These are phyloP conservation scores for Botrytis medusae DNA, from an alignment of 2,329 filamentous ascomycete genomes.

Conservation along the genomic window DNA sequence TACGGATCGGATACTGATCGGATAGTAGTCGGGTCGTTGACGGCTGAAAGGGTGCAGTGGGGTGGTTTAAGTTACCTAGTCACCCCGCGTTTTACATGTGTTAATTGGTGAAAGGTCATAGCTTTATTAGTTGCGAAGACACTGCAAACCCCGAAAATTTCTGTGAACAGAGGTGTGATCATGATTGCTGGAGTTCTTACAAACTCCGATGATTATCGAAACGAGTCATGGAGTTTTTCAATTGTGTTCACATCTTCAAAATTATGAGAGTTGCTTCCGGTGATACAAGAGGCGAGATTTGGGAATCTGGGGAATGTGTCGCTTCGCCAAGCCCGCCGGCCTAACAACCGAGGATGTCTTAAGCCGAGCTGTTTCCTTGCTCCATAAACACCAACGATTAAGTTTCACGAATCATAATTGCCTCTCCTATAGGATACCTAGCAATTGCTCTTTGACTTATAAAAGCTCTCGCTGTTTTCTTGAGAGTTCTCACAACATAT, in stretches of 20 bases:
- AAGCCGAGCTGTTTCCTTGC: constrained; percentile 16
- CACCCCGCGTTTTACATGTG: constrained; percentile 22
- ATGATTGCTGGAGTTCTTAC: background rate
- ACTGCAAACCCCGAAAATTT: background rate
- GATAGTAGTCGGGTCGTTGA: background rate
- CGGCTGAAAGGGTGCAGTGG: background rate
- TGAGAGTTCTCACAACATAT: background rate
- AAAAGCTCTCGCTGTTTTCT: background rate
- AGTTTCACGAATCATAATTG: constrained; percentile 5
- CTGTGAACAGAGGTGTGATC: background rate
- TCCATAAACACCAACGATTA: background rate
- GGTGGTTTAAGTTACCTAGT: background rate
- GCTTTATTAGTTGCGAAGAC: background rate
- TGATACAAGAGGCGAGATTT: background rate
- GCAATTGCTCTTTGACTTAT: background rate
- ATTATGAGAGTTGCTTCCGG: background rate
- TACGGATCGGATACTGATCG: background rate
- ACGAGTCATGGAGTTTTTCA: background rate
- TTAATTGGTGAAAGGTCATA: constrained; percentile 2
- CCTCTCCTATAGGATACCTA: background rate
- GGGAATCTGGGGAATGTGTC: background rate
- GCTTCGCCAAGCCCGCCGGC: background rate
- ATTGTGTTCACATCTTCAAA: background rate
- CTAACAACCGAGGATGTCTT: constrained; percentile 20
- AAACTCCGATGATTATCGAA: background rate